These are phyloP conservation scores for Dothideomycetes sp. DNA, from an alignment of 2,329 filamentous ascomycete species.

Conservation along the genomic window DNA sequence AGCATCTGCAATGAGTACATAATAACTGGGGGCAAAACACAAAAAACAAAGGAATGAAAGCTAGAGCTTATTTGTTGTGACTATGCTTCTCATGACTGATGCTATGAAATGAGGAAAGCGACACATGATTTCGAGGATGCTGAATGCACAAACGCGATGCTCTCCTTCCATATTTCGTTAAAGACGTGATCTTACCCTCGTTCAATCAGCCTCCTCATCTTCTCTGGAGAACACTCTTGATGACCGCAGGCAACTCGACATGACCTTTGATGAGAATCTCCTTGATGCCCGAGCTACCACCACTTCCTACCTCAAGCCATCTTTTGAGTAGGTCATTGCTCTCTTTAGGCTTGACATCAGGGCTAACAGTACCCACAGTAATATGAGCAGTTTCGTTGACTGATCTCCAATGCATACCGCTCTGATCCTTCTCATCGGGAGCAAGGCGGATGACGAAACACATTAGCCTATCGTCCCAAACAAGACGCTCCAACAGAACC, in stretches of 20 bases:
- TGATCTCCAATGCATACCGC: conserved; percentile 44
- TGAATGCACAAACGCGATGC: no score
- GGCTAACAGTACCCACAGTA: conserved; percentile 73
- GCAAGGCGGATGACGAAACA: conserved; percentile 71
- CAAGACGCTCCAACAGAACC: conserved; percentile 55
- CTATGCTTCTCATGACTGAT: no score
- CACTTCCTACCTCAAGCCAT: conserved; percentile 59
- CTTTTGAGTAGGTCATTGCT: conserved; percentile 73
- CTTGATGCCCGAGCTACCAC: conserved; percentile 42
- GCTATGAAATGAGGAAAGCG: no score
- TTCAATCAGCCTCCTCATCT: neutral
- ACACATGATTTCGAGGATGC: no score
- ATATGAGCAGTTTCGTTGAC: conserved; percentile 76
- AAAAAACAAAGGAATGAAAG: no score
- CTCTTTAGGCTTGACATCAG: conserved; percentile 78
- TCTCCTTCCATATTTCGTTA: no score
- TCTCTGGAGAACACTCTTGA: conserved; percentile 40
- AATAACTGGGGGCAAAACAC: no score
- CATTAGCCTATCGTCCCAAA: conserved; percentile 86
- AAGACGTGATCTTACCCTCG: no score
- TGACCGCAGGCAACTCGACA: conserved; percentile 46
- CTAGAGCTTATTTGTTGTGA: no score
- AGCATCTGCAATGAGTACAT: no score
- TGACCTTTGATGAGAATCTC: conserved; percentile 47
- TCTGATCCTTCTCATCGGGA: conserved; percentile 38